Conservation (phyloP, 306 rosid genomes). For the Prunus mira region DNA sequence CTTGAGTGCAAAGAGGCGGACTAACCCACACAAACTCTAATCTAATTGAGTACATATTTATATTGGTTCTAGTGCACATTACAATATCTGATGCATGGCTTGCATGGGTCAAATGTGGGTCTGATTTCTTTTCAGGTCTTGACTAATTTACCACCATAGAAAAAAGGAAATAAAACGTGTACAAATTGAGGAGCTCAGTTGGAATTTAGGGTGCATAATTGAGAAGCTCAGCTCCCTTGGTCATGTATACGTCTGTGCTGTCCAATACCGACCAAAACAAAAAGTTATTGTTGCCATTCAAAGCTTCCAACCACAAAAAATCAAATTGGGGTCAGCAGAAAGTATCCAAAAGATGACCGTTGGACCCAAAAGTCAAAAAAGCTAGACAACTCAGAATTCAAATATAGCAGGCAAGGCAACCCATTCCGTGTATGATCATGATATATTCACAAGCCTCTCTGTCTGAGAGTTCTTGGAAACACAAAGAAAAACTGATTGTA, state of each 20-base stretch:
- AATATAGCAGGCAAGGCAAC: not conserved
- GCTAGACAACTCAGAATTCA: conserved; percentile 1
- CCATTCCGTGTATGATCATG: not conserved
- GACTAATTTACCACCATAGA: too few species aligned
- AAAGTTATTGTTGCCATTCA: not conserved
- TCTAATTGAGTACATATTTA: too few species aligned
- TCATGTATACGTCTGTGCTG: not conserved
- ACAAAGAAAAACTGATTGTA: not conserved
- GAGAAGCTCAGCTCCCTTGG: not conserved
- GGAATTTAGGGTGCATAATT: too few species aligned
- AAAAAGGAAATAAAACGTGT: too few species aligned
- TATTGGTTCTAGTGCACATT: too few species aligned
- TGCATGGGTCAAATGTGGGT: too few species aligned
- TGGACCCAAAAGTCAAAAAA: conserved; percentile 12
- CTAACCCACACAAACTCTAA: too few species aligned
- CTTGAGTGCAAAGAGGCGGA: too few species aligned
- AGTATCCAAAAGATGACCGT: conserved; percentile 5
- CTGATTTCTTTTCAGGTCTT: too few species aligned
- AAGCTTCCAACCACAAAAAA: not conserved
- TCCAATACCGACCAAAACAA: not conserved
- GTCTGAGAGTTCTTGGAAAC: not conserved
- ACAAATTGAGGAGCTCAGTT: too few species aligned
- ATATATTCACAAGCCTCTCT: not conserved
- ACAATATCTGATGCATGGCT: too few species aligned
- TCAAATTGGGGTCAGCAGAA: not conserved